A percentile compares a stretch with the other conserved stretches of the same genome.
Evolutionary conservation across 495 filamentous ascomycete genomes (phyloP).

Genomic region (Podospora fimiseda): DNA sequence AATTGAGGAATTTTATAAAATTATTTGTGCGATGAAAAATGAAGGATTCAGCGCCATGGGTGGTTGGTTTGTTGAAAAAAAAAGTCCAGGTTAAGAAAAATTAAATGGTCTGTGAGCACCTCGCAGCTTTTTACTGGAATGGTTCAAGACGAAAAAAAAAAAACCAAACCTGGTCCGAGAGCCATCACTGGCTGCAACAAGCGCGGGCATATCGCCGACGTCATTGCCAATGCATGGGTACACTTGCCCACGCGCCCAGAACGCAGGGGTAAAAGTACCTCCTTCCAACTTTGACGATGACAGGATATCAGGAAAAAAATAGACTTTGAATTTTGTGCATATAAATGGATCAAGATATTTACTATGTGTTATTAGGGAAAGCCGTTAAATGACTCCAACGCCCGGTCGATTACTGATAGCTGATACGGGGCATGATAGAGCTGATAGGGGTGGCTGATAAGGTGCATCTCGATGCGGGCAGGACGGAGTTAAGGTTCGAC

Average conservation of each 20-base stretch:
- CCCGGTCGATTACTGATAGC: not conserved
- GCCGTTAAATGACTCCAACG: not conserved
- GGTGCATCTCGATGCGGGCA: not conserved
- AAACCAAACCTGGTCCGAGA: not conserved
- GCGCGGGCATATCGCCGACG: conserved; percentile 11
- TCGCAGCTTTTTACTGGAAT: not conserved
- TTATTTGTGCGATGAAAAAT: conserved; percentile 1
- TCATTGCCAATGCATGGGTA: conserved; percentile 2
- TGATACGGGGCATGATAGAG: no score
- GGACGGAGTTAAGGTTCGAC: not conserved
- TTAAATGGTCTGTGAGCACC: not conserved
- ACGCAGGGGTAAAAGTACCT: not conserved
- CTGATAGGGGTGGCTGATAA: not conserved
- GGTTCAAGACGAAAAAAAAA: not conserved
- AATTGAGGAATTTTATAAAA: not conserved
- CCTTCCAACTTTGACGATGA: not conserved
- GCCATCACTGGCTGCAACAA: conserved; percentile 8
- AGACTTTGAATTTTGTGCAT: no score
- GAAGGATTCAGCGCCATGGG: no score
- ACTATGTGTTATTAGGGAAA: not conserved
- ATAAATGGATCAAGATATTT: no score
- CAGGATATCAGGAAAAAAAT: no score
- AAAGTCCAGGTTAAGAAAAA: not conserved
- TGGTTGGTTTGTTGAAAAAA: no score
- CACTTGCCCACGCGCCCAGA: not conserved